Conservation (phyloP, 1,284 basidiomycete genomes). For the Trametes versicolor region DNA sequence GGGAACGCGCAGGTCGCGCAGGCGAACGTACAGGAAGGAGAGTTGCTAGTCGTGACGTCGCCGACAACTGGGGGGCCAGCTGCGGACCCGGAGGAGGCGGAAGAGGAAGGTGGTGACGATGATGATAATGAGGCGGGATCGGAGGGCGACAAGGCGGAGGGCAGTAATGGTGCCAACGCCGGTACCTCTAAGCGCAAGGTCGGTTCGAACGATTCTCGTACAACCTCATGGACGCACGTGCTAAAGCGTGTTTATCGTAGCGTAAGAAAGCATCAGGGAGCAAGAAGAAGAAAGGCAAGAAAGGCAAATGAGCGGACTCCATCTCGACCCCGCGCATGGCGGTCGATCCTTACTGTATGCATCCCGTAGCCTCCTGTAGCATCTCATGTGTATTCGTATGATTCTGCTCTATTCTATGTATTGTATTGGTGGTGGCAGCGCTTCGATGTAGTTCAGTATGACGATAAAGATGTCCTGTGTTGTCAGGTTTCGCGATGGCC, state of each 20-base stretch:
- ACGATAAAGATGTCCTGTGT: too few relatives aligned
- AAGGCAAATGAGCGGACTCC: background rate
- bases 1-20: background rate
- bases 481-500: too few relatives aligned
- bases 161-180: background rate
- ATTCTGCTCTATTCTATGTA: background rate
- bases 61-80: background rate
- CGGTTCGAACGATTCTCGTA: background rate
- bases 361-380: conserved; percentile 1
- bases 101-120: conserved; percentile 6
- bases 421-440: background rate
- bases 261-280: conserved; percentile 2
- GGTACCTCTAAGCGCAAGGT: background rate
- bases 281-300: conserved; percentile 11
- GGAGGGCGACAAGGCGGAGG: background rate
- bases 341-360: background rate
- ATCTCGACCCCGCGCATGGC: background rate
- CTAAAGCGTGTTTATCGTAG: background rate
- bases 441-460: too few relatives aligned
- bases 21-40: background rate
- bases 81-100: conserved; percentile 3
- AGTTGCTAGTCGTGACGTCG: background rate
- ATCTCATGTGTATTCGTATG: background rate
- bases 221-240: background rate
- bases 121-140: background rate